These are phyloP conservation scores for Ilyonectria mors-panacis DNA, from an alignment of 2,329 filamentous ascomycete species.

Conservation along the genomic window DNA sequence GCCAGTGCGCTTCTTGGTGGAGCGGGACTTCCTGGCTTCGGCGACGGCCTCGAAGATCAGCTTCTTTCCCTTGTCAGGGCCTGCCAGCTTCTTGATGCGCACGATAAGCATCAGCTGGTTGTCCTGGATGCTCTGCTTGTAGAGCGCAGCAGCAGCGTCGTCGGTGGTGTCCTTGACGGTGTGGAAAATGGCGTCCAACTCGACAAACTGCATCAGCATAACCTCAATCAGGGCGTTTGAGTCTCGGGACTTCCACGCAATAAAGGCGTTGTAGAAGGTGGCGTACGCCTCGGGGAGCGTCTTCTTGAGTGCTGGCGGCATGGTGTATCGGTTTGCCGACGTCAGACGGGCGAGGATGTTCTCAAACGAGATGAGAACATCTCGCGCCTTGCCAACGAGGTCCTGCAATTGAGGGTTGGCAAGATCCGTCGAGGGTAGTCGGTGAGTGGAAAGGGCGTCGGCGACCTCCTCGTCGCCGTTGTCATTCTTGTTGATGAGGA, in stretches of 20 bases:
- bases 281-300: conserved; percentile 79
- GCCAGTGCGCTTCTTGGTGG: conserved; percentile 76
- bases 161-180: conserved; percentile 85
- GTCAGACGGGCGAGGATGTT: conserved; percentile 78
- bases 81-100: conserved; percentile 83
- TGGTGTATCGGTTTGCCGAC: conserved; percentile 75
- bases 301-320: conserved; percentile 73
- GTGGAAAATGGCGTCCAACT: conserved; percentile 87
- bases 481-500: conserved; percentile 82
- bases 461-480: conserved; percentile 70
- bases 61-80: conserved; percentile 78
- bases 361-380: conserved; percentile 84
- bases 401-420: conserved; percentile 77
- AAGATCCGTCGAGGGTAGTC: conserved; percentile 61
- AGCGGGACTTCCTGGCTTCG: conserved; percentile 76
- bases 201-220: conserved; percentile 89
- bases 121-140: conserved; percentile 83
- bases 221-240: conserved; percentile 84
- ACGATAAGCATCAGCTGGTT: conserved; percentile 86
- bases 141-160: conserved; percentile 81
- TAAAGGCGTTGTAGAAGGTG: conserved; percentile 83
- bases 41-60: conserved; percentile 82
- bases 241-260: conserved; percentile 87
- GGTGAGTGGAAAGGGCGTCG: conserved; percentile 46
- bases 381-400: conserved; percentile 82